Base-by-base conservation (phyloP, 1,139 yeast species). In the Taiozyma sp. region DNA sequence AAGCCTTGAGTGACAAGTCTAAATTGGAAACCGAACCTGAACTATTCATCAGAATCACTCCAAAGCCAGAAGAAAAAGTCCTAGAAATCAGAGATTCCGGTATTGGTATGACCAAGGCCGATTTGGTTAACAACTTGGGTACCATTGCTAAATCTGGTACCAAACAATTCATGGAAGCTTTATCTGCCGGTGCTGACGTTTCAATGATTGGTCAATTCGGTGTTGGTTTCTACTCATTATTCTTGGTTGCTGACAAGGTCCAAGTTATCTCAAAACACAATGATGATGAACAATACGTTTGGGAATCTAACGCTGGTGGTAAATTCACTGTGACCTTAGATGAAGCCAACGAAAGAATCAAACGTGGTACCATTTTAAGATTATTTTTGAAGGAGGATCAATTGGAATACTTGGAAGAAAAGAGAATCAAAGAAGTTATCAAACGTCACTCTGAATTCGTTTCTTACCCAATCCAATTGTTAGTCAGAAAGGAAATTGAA, bases 151-250 rank as follows among this genome's bases (percentile, higher is more conserved):
- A 93, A 80, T 95, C 99, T 62, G 99, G 99, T 79, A 95, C 99
- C 68, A 95, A 95, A 81, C 89, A 96, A 63, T 95, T 95, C 74
- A 93, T 95, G 99, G 99, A 95, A 79, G 99, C 99, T 63, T 83
- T 93, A 64, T 86, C 96, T 63, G 97, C 97, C 62, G 99, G 99
- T 79, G 99, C 99, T 61, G 99, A 95, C 75, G 97, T 95, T 61
- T 91, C 98, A 61, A 95, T 95, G 99, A 95, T 95, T 79, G 99
- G 99, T 83, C 99, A 95, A 79, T 95, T 95, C 80, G 99, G 99
- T 90, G 99, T 95, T 67, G 99, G 99, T 84, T 95, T 95, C 93
- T 95, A 95, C 87, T 93, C 99, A 53, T 82, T 93, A 65, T 95
- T 95, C 89, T 85, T 95, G 80, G 99, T 95, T 70, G 99, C 99